Conservation (phyloP, 179 eudicot genomes). For the Gypsophila paniculata region DNA sequence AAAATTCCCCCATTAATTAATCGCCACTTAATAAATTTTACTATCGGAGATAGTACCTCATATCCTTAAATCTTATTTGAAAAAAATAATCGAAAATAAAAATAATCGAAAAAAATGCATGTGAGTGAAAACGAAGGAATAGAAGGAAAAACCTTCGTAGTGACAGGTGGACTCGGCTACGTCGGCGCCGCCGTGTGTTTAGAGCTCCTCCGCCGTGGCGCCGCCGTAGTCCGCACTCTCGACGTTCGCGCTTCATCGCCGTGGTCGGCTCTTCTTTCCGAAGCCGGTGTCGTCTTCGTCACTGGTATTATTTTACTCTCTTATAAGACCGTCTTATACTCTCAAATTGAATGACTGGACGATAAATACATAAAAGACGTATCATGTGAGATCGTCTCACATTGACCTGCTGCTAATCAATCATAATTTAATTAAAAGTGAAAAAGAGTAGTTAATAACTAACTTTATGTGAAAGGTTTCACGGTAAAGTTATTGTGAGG, state of each 20-base stretch:
- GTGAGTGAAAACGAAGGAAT: slow-evolving; percentile 87
- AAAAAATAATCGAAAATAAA: no score
- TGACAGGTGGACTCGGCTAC: slow-evolving; percentile 76
- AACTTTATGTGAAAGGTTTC: no score
- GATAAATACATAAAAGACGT: no score
- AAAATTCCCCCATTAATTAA: no score
- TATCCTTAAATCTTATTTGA: no score
- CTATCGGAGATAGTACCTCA: no score
- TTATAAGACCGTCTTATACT: neutral
- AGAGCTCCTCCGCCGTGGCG: slow-evolving; percentile 75
- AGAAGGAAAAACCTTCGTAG: slow-evolving; percentile 67
- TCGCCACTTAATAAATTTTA: no score
- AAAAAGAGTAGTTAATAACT: no score
- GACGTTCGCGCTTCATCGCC: slow-evolving; percentile 55
- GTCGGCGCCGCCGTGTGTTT: slow-evolving; percentile 74
- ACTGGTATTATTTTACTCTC: slow-evolving; percentile 29
- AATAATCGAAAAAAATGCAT: slow-evolving; percentile 38
- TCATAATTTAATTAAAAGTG: no score
- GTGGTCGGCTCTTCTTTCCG: slow-evolving; percentile 42
- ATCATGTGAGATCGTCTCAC: no score
- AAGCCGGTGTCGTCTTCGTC: slow-evolving; percentile 39
- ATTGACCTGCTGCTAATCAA: no score
- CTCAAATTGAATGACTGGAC: neutral
- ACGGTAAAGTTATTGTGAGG: no score
- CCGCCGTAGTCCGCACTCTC: slow-evolving; percentile 54